Conservation (phyloP, 2,329 filamentous ascomycete species). For the Alternaria sp. region DNA sequence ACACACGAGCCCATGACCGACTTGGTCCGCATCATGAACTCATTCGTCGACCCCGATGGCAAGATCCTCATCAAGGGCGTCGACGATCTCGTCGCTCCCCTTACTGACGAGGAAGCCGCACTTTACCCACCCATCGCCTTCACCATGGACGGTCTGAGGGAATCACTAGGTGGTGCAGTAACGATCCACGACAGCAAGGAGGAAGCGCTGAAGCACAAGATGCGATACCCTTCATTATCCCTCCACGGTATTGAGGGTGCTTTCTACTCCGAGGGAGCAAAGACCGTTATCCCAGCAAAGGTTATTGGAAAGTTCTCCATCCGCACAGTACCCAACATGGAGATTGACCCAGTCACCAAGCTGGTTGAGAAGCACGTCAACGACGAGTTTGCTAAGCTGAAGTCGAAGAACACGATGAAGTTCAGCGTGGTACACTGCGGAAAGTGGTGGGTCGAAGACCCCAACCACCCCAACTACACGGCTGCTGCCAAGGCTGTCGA, state of each 20-base stretch:
- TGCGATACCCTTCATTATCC: conserved; percentile 92
- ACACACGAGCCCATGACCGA: conserved; percentile 99
- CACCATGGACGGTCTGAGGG: conserved; percentile 93
- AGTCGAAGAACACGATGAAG: conserved; percentile 89
- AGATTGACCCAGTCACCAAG: conserved; percentile 85
- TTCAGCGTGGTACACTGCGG: conserved; percentile 85
- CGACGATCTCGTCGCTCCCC: conserved; percentile 86
- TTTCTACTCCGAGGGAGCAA: conserved; percentile 90
- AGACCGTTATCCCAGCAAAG: conserved; percentile 98
- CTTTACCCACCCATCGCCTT: conserved; percentile 93
- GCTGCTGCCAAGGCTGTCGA: conserved; percentile 96
- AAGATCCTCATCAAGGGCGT: conserved; percentile 95
- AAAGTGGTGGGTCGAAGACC: conserved; percentile 98
- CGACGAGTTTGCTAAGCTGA: conserved; percentile 82
- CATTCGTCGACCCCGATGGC: conserved; percentile 85
- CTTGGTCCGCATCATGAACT: conserved; percentile 79
- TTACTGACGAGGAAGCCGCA: conserved; percentile 83
- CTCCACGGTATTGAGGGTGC: conserved; percentile 95
- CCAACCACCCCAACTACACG: conserved; percentile 98
- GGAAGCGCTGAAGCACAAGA: conserved; percentile 90
- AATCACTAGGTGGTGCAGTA: conserved; percentile 88
- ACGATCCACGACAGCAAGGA: conserved; percentile 90
- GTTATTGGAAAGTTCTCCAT: conserved; percentile 99
- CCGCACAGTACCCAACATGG: conserved; percentile 96
- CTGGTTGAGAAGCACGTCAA: conserved; percentile 84